Percentiles rank a stretch among this genome's conserved stretches.
Evolutionary conservation across 768 basidiomycete species (phyloP).

Genomic region (Dentipellis sp.): DNA sequence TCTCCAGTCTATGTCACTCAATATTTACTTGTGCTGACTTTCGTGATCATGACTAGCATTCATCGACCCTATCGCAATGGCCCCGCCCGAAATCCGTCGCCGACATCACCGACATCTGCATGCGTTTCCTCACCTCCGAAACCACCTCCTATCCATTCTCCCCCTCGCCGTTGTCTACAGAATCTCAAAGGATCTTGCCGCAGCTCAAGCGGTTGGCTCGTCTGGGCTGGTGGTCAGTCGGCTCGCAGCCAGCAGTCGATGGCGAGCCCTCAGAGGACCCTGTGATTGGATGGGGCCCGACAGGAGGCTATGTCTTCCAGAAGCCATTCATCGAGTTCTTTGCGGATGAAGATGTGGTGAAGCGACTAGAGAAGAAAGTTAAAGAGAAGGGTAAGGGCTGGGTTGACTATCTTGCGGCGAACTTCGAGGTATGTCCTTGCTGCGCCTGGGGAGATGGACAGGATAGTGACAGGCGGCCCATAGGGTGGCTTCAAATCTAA

Average conservation of each 20-base stretch:
- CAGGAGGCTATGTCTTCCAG: constrained; percentile 91
- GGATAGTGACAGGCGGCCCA: too few species aligned
- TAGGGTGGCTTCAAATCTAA: constrained; percentile 80
- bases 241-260: constrained; percentile 92
- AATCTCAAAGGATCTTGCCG: constrained; percentile 73
- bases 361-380: constrained; percentile 49
- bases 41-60: constrained; percentile 32
- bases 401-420: constrained; percentile 85
- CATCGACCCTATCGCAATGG: constrained; percentile 63
- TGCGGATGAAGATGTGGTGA: constrained; percentile 50
- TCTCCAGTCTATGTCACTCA: not conserved
- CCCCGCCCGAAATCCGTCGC: constrained; percentile 53
- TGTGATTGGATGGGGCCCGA: constrained; percentile 89
- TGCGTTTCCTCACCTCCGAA: constrained; percentile 67
- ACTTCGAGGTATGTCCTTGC: constrained; percentile 45
- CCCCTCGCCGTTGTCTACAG: constrained; percentile 65
- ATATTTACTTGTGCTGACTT: not conserved
- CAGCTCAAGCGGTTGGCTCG: constrained; percentile 70
- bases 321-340: constrained; percentile 99
- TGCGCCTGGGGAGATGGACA: too few species aligned
- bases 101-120: constrained; percentile 75
- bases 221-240: constrained; percentile 91
- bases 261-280: constrained; percentile 65
- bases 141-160: constrained; percentile 85
- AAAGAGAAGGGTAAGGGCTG: constrained; percentile 44